Base-by-base conservation (phyloP, 441 rosid species). In the Eutrema salsugineum region DNA sequence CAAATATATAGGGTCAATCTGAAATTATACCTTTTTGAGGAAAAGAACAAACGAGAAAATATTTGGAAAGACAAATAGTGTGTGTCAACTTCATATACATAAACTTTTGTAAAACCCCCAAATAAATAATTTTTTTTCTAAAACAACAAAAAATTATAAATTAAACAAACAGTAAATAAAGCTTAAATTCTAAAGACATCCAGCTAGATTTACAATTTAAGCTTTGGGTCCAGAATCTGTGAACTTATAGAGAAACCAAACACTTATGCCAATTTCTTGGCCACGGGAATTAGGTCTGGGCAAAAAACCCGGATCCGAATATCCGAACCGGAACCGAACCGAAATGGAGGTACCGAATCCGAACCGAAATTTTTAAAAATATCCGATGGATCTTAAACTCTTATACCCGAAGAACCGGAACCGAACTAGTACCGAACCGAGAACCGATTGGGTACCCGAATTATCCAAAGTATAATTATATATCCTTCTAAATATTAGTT, bases 1-100 rank as follows among this genome's bases (percentile, higher is more conserved):
- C 66, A 73, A 47, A 57, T 72, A 65, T 73, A 47, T 63, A 6
- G 51, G 35, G 66, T 65, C 71, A 50, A 36, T 73, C 53, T 22
- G 53, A 64, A 72, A 72, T 55, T 56, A 63, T 55, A 39, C 43
- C 65, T 55, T 72, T 72, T 64, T 55, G 17, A 44, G 50, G 40
- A 63, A 72, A 63, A 10, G 42, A 64, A 46, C 58, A 64, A 43
- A 54, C 58, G 11, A 54, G 11, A 54, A 72, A 43, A 63, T 72
- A 63, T 63, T 51, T 62, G 69, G 69, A 63, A 62, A 32, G 56
- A 62, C 27, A 11, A 63, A 12, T 27, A 33, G 42, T 39, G 51
- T 39, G 36, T 51, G 75, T 59, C 69, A 30, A 42, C 55, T 38
- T 53, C 76, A 71, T 14, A 10, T 65, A 39, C 6, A 16, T 56